Base-by-base conservation (phyloP, 371 early-diverging fungal species). In the Blakeslea trispora region DNA sequence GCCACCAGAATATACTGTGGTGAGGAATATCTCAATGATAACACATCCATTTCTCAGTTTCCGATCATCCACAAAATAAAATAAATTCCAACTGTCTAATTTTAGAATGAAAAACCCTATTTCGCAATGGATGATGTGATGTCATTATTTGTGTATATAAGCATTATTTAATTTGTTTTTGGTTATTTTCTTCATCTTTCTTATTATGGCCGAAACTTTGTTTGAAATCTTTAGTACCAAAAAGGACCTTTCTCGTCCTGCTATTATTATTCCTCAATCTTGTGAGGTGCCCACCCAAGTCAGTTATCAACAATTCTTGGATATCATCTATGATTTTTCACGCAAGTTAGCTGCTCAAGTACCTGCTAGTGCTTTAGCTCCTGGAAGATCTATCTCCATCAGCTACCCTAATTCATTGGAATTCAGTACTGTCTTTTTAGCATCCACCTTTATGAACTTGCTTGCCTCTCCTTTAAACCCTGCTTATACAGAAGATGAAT, bases 401-500 rank as follows among this genome's bases (percentile, higher is more conserved):
- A 72, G 89, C 18, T 74, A 89, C 54, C 85, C 85, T 19, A 92
- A 92, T 64, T 79, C 86, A 0, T 62, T 92, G 5, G 86, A 87
- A 57, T 89, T 86, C 56, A 69, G 84, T 13, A 69, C 86, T 22
- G 71, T 84, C 28, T 93, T 95, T 51, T 72, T 94, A 42, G 91
- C 82, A 8, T 76, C 81, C 6, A 77, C 86, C 1, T 69, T 82
- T 6, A 61, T 81, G 71, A 82, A 89, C 45, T 75, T 84, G 55
- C 67, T 86, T 7, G 82, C 92, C 2, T 86, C 90, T 18, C 95
- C 94, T 17, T 76, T 95, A 44, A 93, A 93, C 57, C 84, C 91
- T 13, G 77, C 80, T 3, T 87, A 90, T 62, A 85, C 85, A 19
- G 79, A 79, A 44, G 80, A 81, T 34, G 94, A 94, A 72, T 79